A percentile compares a stretch with the other conserved stretches of the same genome.
Conservation (phyloP, 176 grass and related monocot genomes). For the Typha latifolia region DNA sequence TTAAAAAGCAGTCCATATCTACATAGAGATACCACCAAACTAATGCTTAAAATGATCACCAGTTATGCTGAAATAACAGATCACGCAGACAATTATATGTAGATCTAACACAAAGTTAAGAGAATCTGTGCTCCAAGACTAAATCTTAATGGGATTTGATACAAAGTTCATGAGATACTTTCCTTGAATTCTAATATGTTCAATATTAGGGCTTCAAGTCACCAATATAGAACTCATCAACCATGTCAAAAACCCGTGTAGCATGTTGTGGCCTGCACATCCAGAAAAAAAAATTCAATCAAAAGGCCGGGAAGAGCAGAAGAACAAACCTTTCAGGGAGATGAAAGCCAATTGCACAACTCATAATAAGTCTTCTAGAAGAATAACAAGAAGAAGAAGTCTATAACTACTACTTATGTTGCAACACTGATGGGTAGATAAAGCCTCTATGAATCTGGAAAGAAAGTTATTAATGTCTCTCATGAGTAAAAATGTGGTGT, state of each 20-base stretch:
- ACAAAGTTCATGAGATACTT: background rate
- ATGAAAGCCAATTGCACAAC: too few species aligned
- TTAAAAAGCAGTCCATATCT: background rate
- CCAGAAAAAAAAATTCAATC: conserved; percentile 1
- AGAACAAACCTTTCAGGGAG: too few species aligned
- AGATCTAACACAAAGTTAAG: background rate
- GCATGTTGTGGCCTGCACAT: conserved; percentile 65
- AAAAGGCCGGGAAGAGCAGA: too few species aligned
- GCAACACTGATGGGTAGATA: too few species aligned
- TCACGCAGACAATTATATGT: background rate
- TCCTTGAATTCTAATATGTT: background rate
- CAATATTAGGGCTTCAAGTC: conserved; percentile 45
- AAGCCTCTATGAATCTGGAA: too few species aligned
- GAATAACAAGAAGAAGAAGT: too few species aligned
- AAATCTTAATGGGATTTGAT: background rate
- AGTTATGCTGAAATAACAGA: background rate
- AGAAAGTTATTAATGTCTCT: too few species aligned
- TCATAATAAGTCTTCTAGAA: too few species aligned
- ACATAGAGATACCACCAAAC: background rate
- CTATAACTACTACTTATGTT: too few species aligned
- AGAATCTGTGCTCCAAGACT: background rate
- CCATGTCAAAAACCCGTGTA: conserved; percentile 75
- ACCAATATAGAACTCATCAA: conserved; percentile 75
- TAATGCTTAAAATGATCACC: background rate
- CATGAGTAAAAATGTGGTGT: too few species aligned